These are phyloP conservation scores for Tolypocladium pustulatum DNA, from an alignment of 2,329 filamentous ascomycete species.

Conservation along the genomic window DNA sequence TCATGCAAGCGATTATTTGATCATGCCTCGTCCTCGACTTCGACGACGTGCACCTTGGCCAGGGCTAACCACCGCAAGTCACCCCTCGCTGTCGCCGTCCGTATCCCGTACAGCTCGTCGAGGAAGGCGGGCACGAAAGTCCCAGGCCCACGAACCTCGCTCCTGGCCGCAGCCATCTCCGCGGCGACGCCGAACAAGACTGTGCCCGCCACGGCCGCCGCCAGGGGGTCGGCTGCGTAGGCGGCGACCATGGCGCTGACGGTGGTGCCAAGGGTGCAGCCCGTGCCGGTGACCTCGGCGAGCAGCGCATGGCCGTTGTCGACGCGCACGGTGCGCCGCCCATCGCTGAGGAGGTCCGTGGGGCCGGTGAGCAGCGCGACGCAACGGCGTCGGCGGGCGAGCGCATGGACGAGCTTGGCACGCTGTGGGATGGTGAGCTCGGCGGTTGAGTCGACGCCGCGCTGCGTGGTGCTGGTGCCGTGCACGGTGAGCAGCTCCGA, in stretches of 20 bases:
- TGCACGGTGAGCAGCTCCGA: constrained; percentile 70
- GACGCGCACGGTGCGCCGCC: constrained; percentile 53
- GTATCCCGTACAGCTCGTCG: constrained; percentile 52
- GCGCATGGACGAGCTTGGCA: constrained; percentile 48
- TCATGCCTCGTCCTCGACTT: constrained; percentile 11
- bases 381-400: constrained; percentile 61
- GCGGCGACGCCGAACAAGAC: constrained; percentile 69
- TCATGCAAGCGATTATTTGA: neutral
- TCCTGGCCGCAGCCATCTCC: constrained; percentile 53
- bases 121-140: constrained; percentile 80
- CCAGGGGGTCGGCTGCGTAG: constrained; percentile 51
- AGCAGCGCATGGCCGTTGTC: constrained; percentile 68
- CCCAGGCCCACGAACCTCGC: constrained; percentile 66
- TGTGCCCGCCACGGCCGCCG: constrained; percentile 61
- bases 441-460: constrained; percentile 73
- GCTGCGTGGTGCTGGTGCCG: constrained; percentile 48
- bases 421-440: constrained; percentile 41
- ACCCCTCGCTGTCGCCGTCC: constrained; percentile 35
- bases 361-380: constrained; percentile 76
- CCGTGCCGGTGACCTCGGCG: constrained; percentile 64
- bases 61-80: constrained; percentile 40
- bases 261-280: constrained; percentile 76
- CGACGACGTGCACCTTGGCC: constrained; percentile 35
- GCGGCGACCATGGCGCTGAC: constrained; percentile 67
- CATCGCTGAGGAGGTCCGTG: constrained; percentile 70